phyloP scores from a whole-genome alignment of 2,329 filamentous ascomycete species.

The Exophiala sp. region DNA sequence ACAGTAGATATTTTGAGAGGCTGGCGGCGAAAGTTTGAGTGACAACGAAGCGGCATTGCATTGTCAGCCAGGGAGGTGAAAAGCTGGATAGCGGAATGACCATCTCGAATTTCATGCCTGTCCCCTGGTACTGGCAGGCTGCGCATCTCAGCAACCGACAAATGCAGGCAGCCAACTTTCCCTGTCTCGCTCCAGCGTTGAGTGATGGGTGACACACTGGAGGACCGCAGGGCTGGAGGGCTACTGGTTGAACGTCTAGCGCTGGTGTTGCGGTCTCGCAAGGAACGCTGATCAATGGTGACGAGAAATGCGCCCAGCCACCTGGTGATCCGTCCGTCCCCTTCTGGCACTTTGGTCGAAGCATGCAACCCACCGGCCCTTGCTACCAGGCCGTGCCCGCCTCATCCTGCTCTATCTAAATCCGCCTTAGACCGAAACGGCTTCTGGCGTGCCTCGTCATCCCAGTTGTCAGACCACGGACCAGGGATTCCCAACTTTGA shows the following conservation, averaged over 20 bases:
- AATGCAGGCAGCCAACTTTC: conserved; percentile 12
- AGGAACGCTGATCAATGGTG: conserved; percentile 29
- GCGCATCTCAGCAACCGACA: neutral
- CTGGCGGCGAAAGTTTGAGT: conserved; percentile 9
- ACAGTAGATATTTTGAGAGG: conserved; percentile 4
- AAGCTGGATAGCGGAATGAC: conserved; percentile 10
- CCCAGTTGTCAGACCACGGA: conserved; percentile 25
- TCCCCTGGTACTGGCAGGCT: neutral
- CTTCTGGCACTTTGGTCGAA: conserved; percentile 16
- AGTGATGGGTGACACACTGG: neutral
- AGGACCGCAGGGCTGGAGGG: neutral
- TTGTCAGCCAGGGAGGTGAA: conserved; percentile 7
- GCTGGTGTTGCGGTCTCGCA: conserved; percentile 23
- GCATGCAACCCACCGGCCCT: conserved; percentile 23
- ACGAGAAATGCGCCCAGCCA: conserved; percentile 30
- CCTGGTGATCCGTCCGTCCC: conserved; percentile 22
- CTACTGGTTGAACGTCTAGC: conserved; percentile 19
- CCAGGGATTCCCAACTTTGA: conserved; percentile 26
- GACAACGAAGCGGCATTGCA: neutral
- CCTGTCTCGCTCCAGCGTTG: neutral
- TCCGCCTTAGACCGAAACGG: conserved; percentile 24
- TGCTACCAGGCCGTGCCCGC: conserved; percentile 23
- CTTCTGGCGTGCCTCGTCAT: conserved; percentile 27
- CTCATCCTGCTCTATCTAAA: conserved; percentile 24
- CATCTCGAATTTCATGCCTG: conserved; percentile 11